Conservation (phyloP, 2,329 filamentous ascomycete genomes). For the Ophioceras dolichostomum region DNA sequence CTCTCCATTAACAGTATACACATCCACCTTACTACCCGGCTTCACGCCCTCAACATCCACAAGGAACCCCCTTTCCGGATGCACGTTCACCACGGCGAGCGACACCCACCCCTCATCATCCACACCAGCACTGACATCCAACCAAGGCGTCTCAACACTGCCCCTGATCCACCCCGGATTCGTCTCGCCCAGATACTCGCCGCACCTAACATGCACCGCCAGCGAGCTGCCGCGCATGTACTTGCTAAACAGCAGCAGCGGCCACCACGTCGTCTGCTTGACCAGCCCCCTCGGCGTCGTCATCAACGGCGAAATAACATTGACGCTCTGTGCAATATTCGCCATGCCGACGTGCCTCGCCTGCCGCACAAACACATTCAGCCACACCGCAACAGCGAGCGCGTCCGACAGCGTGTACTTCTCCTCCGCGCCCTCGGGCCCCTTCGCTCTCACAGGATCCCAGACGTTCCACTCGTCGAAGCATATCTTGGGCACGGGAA, state of each 20-base stretch:
- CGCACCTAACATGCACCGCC: conserved; percentile 49
- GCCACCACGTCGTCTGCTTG: conserved; percentile 68
- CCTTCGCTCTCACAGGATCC: conserved; percentile 60
- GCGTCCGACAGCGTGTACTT: conserved; percentile 64
- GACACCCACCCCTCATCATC: conserved; percentile 46
- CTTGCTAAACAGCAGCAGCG: conserved; percentile 53
- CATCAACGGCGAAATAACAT: conserved; percentile 69
- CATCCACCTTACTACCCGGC: conserved; percentile 33
- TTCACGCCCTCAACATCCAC: conserved; percentile 44
- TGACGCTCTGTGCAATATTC: conserved; percentile 66
- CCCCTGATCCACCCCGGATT: conserved; percentile 52
- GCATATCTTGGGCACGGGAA: conserved; percentile 59
- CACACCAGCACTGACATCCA: conserved; percentile 54
- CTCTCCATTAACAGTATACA: conserved; percentile 50
- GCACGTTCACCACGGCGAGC: conserved; percentile 63
- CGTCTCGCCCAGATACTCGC: conserved; percentile 55
- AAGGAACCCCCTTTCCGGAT: conserved; percentile 45
- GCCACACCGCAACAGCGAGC: conserved; percentile 60
- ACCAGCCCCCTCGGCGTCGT: conserved; percentile 50
- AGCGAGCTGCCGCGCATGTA: conserved; percentile 66
- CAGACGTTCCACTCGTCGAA: conserved; percentile 84
- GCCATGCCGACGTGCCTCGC: conserved; percentile 62
- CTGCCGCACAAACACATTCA: conserved; percentile 68
- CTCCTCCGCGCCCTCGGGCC: conserved; percentile 61
- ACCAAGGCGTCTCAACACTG: conserved; percentile 55